Base-by-base conservation (phyloP, 345 rosid species). In the Bruguiera parviflora region DNA sequence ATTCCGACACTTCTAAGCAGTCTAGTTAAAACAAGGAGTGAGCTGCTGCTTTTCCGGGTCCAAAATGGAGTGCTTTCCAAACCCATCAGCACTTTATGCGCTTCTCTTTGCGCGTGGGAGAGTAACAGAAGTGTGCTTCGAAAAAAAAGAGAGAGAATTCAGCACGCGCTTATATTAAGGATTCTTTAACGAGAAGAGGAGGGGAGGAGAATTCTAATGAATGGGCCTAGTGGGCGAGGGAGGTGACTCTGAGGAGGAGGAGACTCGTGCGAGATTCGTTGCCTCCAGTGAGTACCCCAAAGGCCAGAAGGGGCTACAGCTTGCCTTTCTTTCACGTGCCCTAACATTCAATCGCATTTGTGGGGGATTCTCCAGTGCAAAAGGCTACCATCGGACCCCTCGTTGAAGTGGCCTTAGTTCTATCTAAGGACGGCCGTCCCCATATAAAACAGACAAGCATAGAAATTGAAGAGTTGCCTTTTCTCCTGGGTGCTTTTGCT, bases 241-340 rank as follows among this genome's bases (percentile, higher is more conserved):
- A 39, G 66, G 39, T 21, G 66, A 37, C 31, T 11, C 37, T 31
- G 61, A 61, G 32, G 72, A 58, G n/a, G 68, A 58, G 57, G 20
- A 33, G 63, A 43, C 51, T 49, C 32, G 2, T 37, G 61, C 11
- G 49, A 74, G 73, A 78, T 71, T 71, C 72, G 69, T 67, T 62
- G 76, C 76, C 71, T 63, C 68, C 46, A 27, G 20, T 27, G 65
- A 16, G 61, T 43, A 46, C 22, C 58, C 73, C 64, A 53, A 43
- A 33, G 66, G 77, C 0, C 78, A 56, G 33, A 49, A 58, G 43
- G 6, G 11, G 47, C 13, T 35, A 27, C 22, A 20, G 19, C 53
- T 24, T 49, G 51, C 24, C 47, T 70, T 53, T 22, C 70, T 64
- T 69, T 72, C 79, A 69, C 72, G 82, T 79, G 82, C 73, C 76